These are phyloP conservation scores for Sinapis alba DNA, from an alignment of 441 rosid genomes.

Conservation along the genomic window DNA sequence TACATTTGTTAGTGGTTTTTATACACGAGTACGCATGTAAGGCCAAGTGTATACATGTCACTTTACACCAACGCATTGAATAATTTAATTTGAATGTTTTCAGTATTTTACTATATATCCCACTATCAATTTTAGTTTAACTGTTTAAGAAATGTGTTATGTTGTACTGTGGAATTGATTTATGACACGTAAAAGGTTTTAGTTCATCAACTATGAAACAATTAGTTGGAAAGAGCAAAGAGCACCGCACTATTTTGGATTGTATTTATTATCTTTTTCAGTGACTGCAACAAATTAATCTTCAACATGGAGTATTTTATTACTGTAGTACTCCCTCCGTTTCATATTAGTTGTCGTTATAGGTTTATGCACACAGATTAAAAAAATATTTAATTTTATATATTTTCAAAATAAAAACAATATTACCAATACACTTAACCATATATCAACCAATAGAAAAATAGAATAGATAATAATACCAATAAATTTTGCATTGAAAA, in stretches of 20 bases:
- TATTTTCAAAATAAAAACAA: too few species aligned
- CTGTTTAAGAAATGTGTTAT: constrained; percentile 15
- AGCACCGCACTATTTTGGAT: not conserved
- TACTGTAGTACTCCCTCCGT: not conserved
- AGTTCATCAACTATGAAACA: constrained; percentile 26
- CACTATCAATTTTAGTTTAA: not conserved
- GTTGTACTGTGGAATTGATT: constrained; percentile 28
- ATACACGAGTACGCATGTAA: constrained; percentile 35
- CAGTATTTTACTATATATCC: constrained; percentile 14
- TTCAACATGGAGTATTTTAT: not conserved
- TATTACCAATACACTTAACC: too few species aligned
- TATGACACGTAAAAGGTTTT: constrained; percentile 35
- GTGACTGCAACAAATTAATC: constrained; percentile 17
- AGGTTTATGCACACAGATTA: too few species aligned
- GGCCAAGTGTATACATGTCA: constrained; percentile 37
- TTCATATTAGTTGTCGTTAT: too few species aligned
- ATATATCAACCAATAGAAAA: too few species aligned
- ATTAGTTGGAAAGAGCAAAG: constrained; percentile 17
- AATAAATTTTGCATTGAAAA: too few species aligned
- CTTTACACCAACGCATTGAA: constrained; percentile 42
- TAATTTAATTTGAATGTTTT: constrained; percentile 9
- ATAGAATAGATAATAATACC: too few species aligned
- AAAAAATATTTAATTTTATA: too few species aligned
- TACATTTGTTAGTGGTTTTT: constrained; percentile 31
- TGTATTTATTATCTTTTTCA: constrained; percentile 2